Evolutionary conservation across 495 filamentous ascomycete species (phyloP).

Genomic region (Durotheca rogersii): DNA sequence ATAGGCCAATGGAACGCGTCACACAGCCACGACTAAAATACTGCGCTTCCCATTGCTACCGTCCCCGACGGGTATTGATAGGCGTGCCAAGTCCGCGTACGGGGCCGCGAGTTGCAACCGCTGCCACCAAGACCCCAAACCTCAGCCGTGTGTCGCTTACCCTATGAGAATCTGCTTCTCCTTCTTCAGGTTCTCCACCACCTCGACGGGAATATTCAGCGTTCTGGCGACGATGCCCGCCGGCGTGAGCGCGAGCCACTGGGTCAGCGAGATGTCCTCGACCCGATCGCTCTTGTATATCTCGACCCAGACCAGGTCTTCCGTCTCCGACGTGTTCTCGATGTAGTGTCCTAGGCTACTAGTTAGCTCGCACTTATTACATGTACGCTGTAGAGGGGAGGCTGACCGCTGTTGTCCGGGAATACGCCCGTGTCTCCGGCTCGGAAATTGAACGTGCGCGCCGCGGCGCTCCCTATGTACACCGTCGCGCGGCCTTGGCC

Average conservation of each 20-base stretch:
- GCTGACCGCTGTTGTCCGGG: slow-evolving; percentile 59
- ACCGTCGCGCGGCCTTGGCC: slow-evolving; percentile 61
- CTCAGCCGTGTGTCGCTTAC: slow-evolving; percentile 13
- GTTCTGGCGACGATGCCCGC: slow-evolving; percentile 58
- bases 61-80: too few species aligned
- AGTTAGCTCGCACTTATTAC: background rate
- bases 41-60: too few species aligned
- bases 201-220: slow-evolving; percentile 57
- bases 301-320: slow-evolving; percentile 65
- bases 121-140: too few species aligned
- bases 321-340: slow-evolving; percentile 61
- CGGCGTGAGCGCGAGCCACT: slow-evolving; percentile 66
- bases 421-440: slow-evolving; percentile 66
- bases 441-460: slow-evolving; percentile 64
- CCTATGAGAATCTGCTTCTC: slow-evolving; percentile 61
- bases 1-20: too few species aligned
- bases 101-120: too few species aligned
- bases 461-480: slow-evolving; percentile 58
- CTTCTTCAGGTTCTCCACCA: slow-evolving; percentile 60
- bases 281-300: slow-evolving; percentile 66
- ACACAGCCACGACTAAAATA: too few species aligned
- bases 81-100: too few species aligned
- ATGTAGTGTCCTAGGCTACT: slow-evolving; percentile 54
- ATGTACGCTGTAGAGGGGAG: background rate
- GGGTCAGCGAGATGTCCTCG: slow-evolving; percentile 60